Conservation (phyloP, 495 filamentous ascomycete genomes). For the Talaromyces stipitatus region DNA sequence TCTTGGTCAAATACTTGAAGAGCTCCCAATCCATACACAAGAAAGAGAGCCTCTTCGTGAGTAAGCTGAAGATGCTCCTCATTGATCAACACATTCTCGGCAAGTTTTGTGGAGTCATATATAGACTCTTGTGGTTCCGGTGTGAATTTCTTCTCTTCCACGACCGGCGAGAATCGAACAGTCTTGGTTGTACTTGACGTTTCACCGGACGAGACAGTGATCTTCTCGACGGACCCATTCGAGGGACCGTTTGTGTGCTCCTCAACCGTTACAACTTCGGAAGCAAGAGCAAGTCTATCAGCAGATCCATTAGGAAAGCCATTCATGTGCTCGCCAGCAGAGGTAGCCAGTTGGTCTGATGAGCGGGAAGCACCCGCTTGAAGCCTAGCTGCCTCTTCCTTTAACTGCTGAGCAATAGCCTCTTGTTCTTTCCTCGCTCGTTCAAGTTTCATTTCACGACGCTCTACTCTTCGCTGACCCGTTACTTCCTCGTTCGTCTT, state of each 20-base stretch:
- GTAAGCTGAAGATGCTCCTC: constrained; percentile 89
- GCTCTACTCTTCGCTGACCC: constrained; percentile 65
- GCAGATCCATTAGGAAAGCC: neutral
- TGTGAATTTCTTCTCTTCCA: constrained; percentile 35
- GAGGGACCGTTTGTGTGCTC: neutral
- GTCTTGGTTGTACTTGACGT: constrained; percentile 25
- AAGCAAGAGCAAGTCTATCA: neutral
- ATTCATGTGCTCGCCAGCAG: neutral
- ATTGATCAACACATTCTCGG: constrained; percentile 37
- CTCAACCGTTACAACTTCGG: neutral
- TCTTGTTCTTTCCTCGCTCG: constrained; percentile 78
- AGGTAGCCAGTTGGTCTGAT: neutral
- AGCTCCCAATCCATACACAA: constrained; percentile 74
- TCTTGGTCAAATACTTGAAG: constrained; percentile 55
- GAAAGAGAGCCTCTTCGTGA: constrained; percentile 87
- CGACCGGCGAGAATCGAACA: constrained; percentile 56
- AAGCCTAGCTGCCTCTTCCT: constrained; percentile 47
- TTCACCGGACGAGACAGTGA: neutral
- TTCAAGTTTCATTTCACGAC: constrained; percentile 79
- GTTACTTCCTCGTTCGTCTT: constrained; percentile 74
- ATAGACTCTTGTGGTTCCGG: neutral
- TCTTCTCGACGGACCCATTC: neutral
- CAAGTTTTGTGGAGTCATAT: constrained; percentile 5
- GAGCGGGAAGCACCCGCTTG: constrained; percentile 11
- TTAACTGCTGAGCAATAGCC: constrained; percentile 63